Base-by-base conservation (phyloP, 2,329 filamentous ascomycete species). In the Apiospora koreana region DNA sequence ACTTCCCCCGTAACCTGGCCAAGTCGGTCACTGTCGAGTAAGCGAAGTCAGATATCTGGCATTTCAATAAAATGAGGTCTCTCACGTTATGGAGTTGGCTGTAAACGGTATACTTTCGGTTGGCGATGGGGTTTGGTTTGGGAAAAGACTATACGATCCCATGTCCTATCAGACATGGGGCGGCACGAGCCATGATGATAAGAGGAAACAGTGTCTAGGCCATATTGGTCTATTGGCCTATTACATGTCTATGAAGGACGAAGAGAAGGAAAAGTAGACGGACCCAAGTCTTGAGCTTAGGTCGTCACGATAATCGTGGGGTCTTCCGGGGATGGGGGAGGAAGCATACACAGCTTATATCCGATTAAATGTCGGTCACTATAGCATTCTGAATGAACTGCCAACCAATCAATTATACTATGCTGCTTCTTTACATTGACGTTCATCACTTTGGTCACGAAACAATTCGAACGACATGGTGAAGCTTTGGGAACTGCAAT, bases 21-120 rank as follows among this genome's bases (percentile, higher is more conserved):
- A 99, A 99, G 91, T 97, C 94, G 74, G 96, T 99, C 74, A 99
- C 96, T 74, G 96, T 99, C 76, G 96, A 99, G 90, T 99, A 95
- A 67, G 35, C 18, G 31, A 9, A 21, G 42, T 25, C 10, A 6
- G n/a, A 16, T 16, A 43, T 28, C 14, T 46, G 35, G 45, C 25
- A 42, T 67, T 46, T 46, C 42, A 8, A 31, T 46, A n/a, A n/a
- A 28, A 16, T 23, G 41, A 31, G 65, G 23, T 31, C 25, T 16
- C 21, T 43, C 41, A 31, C 45, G 65, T 46, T 45, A 45, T 35
- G 65, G 65, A 46, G 65, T 67, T 67, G 65, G 65, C 65, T 46
- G 65, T 67, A 46, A 67, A 67, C n/a, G 65, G 41, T 46, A 46
- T 46, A 18, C 54, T 62, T 62, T 62, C 35, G 54, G 28, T 62